These are phyloP conservation scores for Somion occarium DNA, from an alignment of 1,284 basidiomycete genomes.

Conservation along the genomic window DNA sequence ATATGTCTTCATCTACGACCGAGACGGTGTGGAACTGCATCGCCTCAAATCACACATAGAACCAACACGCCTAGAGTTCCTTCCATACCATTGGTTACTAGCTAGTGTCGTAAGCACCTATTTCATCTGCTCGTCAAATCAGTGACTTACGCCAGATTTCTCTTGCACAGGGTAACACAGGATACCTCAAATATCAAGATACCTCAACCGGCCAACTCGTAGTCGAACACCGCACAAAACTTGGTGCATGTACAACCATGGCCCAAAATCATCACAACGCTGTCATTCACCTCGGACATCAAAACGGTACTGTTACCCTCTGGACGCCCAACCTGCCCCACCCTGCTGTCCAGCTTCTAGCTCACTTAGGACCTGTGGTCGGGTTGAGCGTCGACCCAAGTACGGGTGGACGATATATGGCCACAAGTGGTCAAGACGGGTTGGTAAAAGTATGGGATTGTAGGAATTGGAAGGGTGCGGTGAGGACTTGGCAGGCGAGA, in stretches of 20 bases:
- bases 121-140: neutral
- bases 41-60: constrained; percentile 83
- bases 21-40: constrained; percentile 91
- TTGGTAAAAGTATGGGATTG: constrained; percentile 95
- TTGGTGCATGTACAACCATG: constrained; percentile 86
- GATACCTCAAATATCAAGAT: constrained; percentile 96
- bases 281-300: constrained; percentile 91
- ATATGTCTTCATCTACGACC: constrained; percentile 96
- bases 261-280: constrained; percentile 90
- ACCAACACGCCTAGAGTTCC: constrained; percentile 86
- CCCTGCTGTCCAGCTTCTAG: constrained; percentile 87
- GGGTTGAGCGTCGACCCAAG: constrained; percentile 83
- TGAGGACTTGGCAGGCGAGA: constrained; percentile 77
- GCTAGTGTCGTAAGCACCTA: constrained; percentile 65
- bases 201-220: constrained; percentile 90
- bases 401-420: constrained; percentile 84
- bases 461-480: constrained; percentile 87
- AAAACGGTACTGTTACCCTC: constrained; percentile 87
- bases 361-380: constrained; percentile 86
- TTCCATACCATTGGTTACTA: constrained; percentile 95
- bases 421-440: constrained; percentile 86
- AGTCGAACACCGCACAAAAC: constrained; percentile 85
- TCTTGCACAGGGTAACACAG: constrained; percentile 86
- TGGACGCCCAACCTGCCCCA: constrained; percentile 95
- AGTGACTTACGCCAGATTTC: neutral